A percentile compares a stretch with the other conserved stretches of the same genome.
Conservation (phyloP, 192 early-diverging fungal genomes). For the Funneliformis mosseae region DNA sequence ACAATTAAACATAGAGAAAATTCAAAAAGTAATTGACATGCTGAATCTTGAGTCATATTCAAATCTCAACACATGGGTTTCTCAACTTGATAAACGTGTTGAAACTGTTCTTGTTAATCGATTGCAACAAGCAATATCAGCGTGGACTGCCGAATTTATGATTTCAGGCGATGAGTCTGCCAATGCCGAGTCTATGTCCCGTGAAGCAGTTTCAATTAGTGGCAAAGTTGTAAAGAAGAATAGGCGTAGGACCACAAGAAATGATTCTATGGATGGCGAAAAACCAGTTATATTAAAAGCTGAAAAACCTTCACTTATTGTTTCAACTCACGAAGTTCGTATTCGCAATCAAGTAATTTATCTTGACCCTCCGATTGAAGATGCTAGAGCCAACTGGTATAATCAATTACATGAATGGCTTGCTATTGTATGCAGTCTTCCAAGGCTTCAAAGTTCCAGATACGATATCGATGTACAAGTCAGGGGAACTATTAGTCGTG, state of each 20-base stretch:
- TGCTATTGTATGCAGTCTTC: conserved; percentile 81
- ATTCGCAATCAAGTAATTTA: conserved; percentile 97
- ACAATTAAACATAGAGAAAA: conserved; percentile 66
- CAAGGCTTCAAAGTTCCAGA: conserved; percentile 84
- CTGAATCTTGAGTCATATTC: conserved; percentile 95
- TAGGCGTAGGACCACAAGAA: conserved; percentile 33
- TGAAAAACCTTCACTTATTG: conserved; percentile 66
- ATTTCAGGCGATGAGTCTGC: conserved; percentile 49
- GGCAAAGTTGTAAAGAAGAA: conserved; percentile 40
- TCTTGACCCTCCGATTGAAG: conserved; percentile 93
- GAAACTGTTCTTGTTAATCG: conserved; percentile 76
- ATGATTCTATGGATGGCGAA: conserved; percentile 39
- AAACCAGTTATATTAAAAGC: conserved; percentile 37
- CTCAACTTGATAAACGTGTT: conserved; percentile 76
- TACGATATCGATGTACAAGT: conserved; percentile 82
- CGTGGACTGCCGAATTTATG: conserved; percentile 73
- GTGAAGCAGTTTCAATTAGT: conserved; percentile 41
- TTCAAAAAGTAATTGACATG: conserved; percentile 91
- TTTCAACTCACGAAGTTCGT: conserved; percentile 83
- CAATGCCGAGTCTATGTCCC: conserved; percentile 47
- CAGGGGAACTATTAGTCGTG: conserved; percentile 52
- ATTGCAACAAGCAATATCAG: conserved; percentile 73
- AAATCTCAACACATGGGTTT: conserved; percentile 91
- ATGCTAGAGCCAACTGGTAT: conserved; percentile 88
- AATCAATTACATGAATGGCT: conserved; percentile 93